phyloP scores from a whole-genome alignment of 768 basidiomycete genomes.

The Dentipellis sp. region DNA sequence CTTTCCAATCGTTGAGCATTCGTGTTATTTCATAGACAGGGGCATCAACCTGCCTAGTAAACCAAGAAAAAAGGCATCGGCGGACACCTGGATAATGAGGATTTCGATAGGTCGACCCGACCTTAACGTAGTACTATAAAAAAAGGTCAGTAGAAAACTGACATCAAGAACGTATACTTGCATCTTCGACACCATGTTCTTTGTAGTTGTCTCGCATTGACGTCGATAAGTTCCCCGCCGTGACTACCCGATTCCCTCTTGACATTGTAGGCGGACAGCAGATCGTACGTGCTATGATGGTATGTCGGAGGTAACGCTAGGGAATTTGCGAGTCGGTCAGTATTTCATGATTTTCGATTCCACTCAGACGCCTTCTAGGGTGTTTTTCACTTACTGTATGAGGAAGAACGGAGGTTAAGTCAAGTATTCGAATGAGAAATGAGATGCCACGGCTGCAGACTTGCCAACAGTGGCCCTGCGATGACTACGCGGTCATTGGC shows the following conservation, averaged over 20 bases:
- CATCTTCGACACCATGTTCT: constrained; percentile 51
- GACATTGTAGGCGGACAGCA: constrained; percentile 10
- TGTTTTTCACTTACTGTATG: too few species aligned
- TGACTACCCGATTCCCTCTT: constrained; percentile 16
- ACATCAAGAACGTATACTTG: constrained; percentile 16
- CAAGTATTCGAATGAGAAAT: too few species aligned
- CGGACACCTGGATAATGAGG: constrained; percentile 64
- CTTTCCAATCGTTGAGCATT: constrained; percentile 5
- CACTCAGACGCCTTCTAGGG: too few species aligned
- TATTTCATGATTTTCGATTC: too few species aligned
- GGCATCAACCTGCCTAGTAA: constrained; percentile 32
- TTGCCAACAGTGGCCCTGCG: too few species aligned
- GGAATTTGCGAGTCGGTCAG: too few species aligned
- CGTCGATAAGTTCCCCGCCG: constrained; percentile 20
- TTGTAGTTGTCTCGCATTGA: constrained; percentile 45
- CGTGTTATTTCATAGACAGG: not conserved
- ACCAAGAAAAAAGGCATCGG: constrained; percentile 42
- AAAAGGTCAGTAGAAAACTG: not conserved
- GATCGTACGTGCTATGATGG: too few species aligned
- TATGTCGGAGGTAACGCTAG: too few species aligned
- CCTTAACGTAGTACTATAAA: constrained; percentile 50
- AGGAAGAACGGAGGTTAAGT: too few species aligned
- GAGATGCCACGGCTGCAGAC: too few species aligned
- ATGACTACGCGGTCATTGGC: too few species aligned
- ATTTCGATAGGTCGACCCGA: constrained; percentile 62